Evolutionary conservation across 768 basidiomycete genomes (phyloP).

Genomic region (Mycena galopus): DNA sequence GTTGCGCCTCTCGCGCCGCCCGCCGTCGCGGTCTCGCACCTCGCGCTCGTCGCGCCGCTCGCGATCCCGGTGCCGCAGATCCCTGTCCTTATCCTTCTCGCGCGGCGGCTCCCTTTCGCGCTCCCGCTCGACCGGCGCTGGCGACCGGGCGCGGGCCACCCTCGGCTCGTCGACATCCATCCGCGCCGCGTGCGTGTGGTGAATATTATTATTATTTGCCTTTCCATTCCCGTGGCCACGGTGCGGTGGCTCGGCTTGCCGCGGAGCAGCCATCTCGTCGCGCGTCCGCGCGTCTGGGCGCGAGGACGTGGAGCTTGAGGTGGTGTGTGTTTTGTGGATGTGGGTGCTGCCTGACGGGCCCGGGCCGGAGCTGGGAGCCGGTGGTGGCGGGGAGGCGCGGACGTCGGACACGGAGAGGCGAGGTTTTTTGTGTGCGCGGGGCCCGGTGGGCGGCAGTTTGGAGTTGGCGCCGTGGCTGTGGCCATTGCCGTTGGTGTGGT

Average conservation of each 20-base stretch:
- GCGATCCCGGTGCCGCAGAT: conserved; percentile 50
- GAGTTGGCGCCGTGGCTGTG: conserved; percentile 46
- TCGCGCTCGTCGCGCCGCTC: conserved; percentile 54
- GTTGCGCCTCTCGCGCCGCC: conserved; percentile 47
- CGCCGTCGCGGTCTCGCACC: conserved; percentile 42
- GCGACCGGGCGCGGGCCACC: conserved; percentile 44
- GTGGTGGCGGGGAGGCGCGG: conserved; percentile 49
- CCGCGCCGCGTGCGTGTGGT: conserved; percentile 11
- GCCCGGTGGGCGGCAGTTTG: conserved; percentile 81
- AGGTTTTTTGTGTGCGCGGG: conserved; percentile 84
- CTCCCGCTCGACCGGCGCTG: conserved; percentile 54
- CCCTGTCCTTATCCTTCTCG: conserved; percentile 41
- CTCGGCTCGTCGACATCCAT: conserved; percentile 70
- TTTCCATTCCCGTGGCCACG: conserved; percentile 36
- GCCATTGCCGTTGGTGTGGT: conserved; percentile 14
- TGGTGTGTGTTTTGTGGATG: conserved; percentile 29
- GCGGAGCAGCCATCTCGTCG: conserved; percentile 38
- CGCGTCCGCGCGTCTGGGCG: conserved; percentile 40
- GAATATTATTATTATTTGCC: conserved; percentile 39
- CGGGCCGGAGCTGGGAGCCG: conserved; percentile 2
- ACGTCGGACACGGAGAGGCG: conserved; percentile 79
- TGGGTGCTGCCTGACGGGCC: conserved; percentile 39
- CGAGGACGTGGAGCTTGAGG: conserved; percentile 30
- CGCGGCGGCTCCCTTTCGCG: not conserved
- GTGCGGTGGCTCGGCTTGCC: conserved; percentile 28